Conservation (phyloP, 1,284 basidiomycete genomes). For the Schizopora paradoxa region DNA sequence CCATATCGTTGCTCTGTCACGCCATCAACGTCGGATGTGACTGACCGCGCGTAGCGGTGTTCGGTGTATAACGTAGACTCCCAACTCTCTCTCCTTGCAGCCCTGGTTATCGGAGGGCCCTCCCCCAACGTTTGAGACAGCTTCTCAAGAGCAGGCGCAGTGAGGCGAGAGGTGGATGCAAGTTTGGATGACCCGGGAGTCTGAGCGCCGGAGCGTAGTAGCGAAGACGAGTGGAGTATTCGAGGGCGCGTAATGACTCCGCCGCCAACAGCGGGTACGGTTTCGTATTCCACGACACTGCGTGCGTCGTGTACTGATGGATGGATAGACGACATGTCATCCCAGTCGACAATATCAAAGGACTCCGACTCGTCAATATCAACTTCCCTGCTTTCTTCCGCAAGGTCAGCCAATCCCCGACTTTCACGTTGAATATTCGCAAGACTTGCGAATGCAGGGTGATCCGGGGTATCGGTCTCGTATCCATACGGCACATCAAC, state of each 20-base stretch:
- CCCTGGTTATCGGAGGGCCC: conserved; percentile 7
- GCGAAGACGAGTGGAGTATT: conserved; percentile 45
- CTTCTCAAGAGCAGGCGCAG: conserved; percentile 18
- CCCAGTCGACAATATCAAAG: conserved; percentile 67
- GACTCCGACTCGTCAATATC: conserved; percentile 46
- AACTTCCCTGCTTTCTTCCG: conserved; percentile 57
- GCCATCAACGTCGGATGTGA: too few relatives aligned
- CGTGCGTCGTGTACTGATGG: conserved; percentile 14
- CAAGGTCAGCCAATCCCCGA: conserved; percentile 73
- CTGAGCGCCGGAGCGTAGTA: conserved; percentile 7
- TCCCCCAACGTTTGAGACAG: conserved; percentile 10
- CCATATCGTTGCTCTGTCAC: too few relatives aligned
- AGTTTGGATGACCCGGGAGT: neutral
- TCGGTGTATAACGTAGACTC: conserved; percentile 5
- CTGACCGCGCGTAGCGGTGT: neutral
- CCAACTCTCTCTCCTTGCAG: conserved; percentile 7
- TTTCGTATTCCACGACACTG: conserved; percentile 32
- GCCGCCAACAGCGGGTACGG: conserved; percentile 59
- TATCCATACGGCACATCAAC: conserved; percentile 6
- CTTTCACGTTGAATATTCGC: conserved; percentile 63
- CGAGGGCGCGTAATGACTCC: conserved; percentile 58
- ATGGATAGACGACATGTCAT: conserved; percentile 36
- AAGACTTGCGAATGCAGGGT: conserved; percentile 54
- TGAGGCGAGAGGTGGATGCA: conserved; percentile 20
- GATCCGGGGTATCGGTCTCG: conserved; percentile 9